These are phyloP conservation scores for Sophora flavescens DNA, from an alignment of 306 rosid species.

Conservation along the genomic window DNA sequence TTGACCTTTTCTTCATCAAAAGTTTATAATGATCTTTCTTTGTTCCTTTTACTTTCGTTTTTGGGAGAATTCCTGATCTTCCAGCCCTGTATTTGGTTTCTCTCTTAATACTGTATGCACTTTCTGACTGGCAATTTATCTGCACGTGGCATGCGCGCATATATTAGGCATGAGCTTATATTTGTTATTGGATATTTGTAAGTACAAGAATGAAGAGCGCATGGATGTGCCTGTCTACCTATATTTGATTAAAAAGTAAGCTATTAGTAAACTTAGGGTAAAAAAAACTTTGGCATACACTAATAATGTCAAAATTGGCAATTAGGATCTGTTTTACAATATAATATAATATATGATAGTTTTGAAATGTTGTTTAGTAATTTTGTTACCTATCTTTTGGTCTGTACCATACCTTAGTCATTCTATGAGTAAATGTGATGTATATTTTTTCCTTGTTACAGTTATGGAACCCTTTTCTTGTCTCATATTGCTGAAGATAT, in stretches of 20 bases:
- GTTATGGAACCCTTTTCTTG: constrained; percentile 90
- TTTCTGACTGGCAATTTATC: constrained; percentile 35
- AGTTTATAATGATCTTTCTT: background rate
- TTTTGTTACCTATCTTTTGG: constrained; percentile 14
- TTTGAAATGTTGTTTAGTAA: constrained; percentile 30
- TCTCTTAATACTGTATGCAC: background rate
- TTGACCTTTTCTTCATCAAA: background rate
- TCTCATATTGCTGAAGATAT: constrained; percentile 85
- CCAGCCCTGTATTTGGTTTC: constrained; percentile 29
- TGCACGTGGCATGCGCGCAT: background rate
- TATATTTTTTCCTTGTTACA: constrained; percentile 43
- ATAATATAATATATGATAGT: constrained; percentile 5
- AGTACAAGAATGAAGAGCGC: constrained; percentile 9
- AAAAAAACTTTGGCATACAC: constrained; percentile 1
- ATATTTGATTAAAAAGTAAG: background rate
- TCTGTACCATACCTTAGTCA: constrained; percentile 13
- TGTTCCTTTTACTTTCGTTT: background rate
- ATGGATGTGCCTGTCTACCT: constrained; percentile 12
- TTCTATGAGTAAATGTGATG: constrained; percentile 47
- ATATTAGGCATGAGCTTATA: constrained; percentile 20
- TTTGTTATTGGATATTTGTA: constrained; percentile 33
- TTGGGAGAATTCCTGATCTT: constrained; percentile 23
- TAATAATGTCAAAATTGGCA: background rate
- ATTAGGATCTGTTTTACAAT: background rate
- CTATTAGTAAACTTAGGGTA: constrained; percentile 1